phyloP scores from a whole-genome alignment of 2,329 filamentous ascomycete species.

The Sporothrix inflata region DNA sequence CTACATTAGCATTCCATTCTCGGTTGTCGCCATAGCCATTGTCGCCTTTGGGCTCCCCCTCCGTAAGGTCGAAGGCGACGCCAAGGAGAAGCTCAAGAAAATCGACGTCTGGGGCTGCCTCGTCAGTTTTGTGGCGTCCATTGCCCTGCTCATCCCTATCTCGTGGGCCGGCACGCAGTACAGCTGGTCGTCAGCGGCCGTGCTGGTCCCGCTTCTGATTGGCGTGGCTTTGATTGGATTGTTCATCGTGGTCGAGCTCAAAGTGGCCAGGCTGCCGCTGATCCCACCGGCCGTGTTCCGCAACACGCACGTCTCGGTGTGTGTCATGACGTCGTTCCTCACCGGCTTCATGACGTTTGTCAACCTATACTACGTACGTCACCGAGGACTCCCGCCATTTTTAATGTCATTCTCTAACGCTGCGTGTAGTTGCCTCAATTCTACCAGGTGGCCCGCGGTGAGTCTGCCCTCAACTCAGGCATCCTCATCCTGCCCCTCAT shows the following conservation, averaged over 20 bases:
- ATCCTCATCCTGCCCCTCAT: background rate
- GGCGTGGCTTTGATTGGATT: background rate
- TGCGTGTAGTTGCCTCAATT: background rate
- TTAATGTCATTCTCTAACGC: too few relatives aligned
- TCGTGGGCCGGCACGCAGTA: constrained; percentile 61
- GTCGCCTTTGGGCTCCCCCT: constrained; percentile 51
- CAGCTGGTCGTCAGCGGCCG: constrained; percentile 58
- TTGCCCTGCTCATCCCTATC: constrained; percentile 66
- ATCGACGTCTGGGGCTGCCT: constrained; percentile 65
- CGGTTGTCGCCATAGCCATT: constrained; percentile 51
- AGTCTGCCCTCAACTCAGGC: constrained; percentile 34
- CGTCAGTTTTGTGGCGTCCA: constrained; percentile 56
- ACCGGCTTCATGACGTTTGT: constrained; percentile 29
- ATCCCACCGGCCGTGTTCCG: background rate
- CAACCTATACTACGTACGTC: background rate
- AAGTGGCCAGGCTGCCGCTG: constrained; percentile 27
- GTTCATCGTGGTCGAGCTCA: constrained; percentile 28
- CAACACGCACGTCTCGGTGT: background rate
- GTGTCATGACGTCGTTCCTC: constrained; percentile 14
- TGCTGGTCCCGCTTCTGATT: constrained; percentile 58
- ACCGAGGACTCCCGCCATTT: too few relatives aligned
- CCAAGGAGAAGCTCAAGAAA: constrained; percentile 51
- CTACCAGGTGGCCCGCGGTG: background rate
- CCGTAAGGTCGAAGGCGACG: constrained; percentile 48
- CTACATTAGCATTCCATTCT: constrained; percentile 45